Evolutionary conservation across 2,329 filamentous ascomycete genomes (phyloP), one percentile per base, ranked within the genome.

Genomic region (Neofusicoccum kwambonambiense): DNA sequence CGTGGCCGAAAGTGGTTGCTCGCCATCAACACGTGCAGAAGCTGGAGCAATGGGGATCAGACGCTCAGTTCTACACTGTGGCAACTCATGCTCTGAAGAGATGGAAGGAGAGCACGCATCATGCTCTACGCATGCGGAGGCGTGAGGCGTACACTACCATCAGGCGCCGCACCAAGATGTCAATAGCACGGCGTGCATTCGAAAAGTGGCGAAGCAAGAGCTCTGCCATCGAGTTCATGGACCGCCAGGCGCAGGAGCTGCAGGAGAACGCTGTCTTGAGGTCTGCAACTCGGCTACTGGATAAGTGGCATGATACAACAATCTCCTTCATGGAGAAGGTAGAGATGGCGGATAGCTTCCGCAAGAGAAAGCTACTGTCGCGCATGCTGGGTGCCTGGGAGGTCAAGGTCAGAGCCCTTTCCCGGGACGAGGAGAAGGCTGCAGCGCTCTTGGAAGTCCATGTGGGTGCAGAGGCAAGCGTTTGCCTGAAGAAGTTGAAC

Each of bases 11-110:
- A 15, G 73, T 80, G 67, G 72, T 74, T 34, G 70, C 74, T 17
- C 75, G 75, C 42, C 72, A 74, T 6, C 73, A 79, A 15, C 79
- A 85, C 67, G 73, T 82, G 11, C 70, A 74, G 31, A 79, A 82
- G 68, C 72, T 88, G 50, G 79, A 83, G 49, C 76, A 76, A 27
- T 85, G 83, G 83, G 82, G 85, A 31, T 74, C 74, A n/a, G 81
- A 85, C 71, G 85, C 85, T 27, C 75, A 79, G 11, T 87, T 83
- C 68, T 88, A 86, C 70, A 83, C 85, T 42, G 70, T 84, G n/a
- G 76, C 80, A 47, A 86, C 78, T 7, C 78, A 75, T 47, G 75
- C 78, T 2, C 68, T 87, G 60, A 84, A 82, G 67, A 72, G 73
- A 13, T 88, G 85, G 86, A 80, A 78, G 22, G 75, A 78, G 44